phyloP scores from a whole-genome alignment of 2,329 filamentous ascomycete species.

The Coleophoma crateriformis region DNA sequence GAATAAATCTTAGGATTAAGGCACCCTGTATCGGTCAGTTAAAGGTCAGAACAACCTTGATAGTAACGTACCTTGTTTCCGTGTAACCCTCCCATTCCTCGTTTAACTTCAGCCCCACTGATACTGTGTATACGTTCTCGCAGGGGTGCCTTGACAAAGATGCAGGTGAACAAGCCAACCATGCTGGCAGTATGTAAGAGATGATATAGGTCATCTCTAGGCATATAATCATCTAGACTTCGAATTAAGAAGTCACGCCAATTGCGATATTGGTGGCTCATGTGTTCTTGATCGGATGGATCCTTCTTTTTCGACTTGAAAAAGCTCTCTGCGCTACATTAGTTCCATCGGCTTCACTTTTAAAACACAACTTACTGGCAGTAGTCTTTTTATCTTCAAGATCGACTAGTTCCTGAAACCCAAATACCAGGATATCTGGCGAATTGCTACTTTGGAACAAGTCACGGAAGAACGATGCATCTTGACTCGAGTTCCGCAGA shows the following conservation, averaged over 20 bases:
- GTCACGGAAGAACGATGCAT: constrained; percentile 74
- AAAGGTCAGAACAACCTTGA: neutral
- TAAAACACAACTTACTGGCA: constrained; percentile 55
- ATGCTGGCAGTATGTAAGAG: constrained; percentile 84
- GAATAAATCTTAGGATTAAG: constrained; percentile 81
- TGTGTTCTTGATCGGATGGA: constrained; percentile 73
- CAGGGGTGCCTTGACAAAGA: constrained; percentile 83
- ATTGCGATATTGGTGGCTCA: constrained; percentile 95
- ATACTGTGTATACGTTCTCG: constrained; percentile 73
- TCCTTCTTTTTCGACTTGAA: constrained; percentile 88
- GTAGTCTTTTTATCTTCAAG: constrained; percentile 96
- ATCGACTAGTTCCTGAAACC: constrained; percentile 97
- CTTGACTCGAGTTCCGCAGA: constrained; percentile 63
- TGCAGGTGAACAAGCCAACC: constrained; percentile 91
- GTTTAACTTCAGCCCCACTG: constrained; percentile 79
- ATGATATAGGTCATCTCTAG: constrained; percentile 70
- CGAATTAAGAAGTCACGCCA: constrained; percentile 89
- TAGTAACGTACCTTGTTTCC: constrained; percentile 69
- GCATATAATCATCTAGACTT: constrained; percentile 78
- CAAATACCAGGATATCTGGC: constrained; percentile 89
- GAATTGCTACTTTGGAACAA: constrained; percentile 70
- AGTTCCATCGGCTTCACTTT: too few relatives aligned
- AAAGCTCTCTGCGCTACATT: constrained; percentile 56
- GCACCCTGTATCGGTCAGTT: constrained; percentile 52
- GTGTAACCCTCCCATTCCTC: constrained; percentile 90